Conservation (phyloP, 805 yeast species). For the Lipomyces lipofer region DNA sequence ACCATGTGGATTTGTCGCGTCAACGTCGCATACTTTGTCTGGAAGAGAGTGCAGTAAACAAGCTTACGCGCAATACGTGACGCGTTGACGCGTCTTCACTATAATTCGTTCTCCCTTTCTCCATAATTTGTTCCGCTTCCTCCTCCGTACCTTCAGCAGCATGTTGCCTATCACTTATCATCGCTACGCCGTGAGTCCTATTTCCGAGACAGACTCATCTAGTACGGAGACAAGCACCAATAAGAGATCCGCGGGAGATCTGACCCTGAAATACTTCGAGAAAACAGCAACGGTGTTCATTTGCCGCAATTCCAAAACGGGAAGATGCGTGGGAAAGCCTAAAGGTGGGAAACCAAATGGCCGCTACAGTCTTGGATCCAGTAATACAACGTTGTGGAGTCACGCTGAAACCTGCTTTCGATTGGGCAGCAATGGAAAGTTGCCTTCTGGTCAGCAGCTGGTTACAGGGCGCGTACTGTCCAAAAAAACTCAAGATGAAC, state of each 20-base stretch:
- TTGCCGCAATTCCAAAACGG: conserved; percentile 2
- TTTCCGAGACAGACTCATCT: conserved; percentile 1
- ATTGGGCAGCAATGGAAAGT: background rate
- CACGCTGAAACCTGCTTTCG: conserved; percentile 1
- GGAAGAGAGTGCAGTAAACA: background rate
- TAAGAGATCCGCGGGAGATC: background rate
- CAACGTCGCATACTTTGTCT: background rate
- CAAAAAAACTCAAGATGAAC: background rate
- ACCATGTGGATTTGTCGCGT: conserved; percentile 1
- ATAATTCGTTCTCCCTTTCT: too few relatives aligned
- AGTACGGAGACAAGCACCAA: background rate
- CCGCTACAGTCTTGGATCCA: conserved; percentile 1
- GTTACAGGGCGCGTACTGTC: background rate
- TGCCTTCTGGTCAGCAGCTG: background rate
- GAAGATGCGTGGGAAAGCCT: conserved; percentile 1
- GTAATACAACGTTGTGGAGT: conserved; percentile 3
- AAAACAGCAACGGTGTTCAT: background rate
- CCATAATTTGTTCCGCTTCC: background rate
- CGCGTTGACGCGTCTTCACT: too few relatives aligned
- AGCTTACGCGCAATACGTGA: background rate
- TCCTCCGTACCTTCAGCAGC: background rate
- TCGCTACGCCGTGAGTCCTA: background rate
- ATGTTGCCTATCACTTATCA: conserved; percentile 3
- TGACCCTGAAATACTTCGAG: conserved; percentile 1
- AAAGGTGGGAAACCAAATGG: background rate